Evolutionary conservation across 2,329 filamentous ascomycete genomes (phyloP).

Genomic region (Cytospora paraplurivora): DNA sequence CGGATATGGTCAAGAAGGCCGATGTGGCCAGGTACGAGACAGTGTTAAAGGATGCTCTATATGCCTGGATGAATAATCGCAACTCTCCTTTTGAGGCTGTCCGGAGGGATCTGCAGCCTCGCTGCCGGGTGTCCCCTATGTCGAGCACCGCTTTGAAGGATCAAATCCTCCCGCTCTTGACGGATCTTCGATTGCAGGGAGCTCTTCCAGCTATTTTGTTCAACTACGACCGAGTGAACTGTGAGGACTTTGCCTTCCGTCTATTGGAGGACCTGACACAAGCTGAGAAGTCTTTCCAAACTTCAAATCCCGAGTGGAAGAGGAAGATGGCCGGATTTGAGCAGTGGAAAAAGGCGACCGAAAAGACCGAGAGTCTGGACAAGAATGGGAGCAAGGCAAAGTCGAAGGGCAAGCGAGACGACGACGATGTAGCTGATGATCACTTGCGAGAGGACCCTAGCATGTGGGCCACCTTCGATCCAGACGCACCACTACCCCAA

Average conservation of each 20-base stretch:
- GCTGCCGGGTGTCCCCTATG: constrained; percentile 16
- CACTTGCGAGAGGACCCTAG: constrained; percentile 58
- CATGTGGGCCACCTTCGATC: constrained; percentile 67
- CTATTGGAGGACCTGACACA: constrained; percentile 56
- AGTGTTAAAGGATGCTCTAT: constrained; percentile 59
- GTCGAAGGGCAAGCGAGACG: constrained; percentile 41
- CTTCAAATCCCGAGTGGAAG: constrained; percentile 61
- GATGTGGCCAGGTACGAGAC: constrained; percentile 69
- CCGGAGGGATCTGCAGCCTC: constrained; percentile 47
- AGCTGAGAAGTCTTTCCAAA: constrained; percentile 60
- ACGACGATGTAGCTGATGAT: constrained; percentile 46
- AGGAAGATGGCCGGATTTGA: constrained; percentile 60
- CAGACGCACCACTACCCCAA: constrained; percentile 60
- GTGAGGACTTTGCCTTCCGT: constrained; percentile 58
- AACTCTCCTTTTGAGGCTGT: constrained; percentile 46
- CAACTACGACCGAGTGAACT: constrained; percentile 70
- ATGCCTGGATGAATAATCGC: constrained; percentile 60
- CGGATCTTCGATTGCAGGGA: constrained; percentile 46
- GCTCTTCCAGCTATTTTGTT: constrained; percentile 76
- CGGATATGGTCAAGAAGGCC: constrained; percentile 60
- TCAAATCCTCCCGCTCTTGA: constrained; percentile 20
- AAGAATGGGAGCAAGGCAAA: constrained; percentile 30
- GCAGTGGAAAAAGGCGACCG: constrained; percentile 53
- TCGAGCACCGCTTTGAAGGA: constrained; percentile 15
- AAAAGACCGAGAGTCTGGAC: constrained; percentile 29